Evolutionary conservation across 305 asterid species (phyloP).

Genomic region (Rubia peregrina): DNA sequence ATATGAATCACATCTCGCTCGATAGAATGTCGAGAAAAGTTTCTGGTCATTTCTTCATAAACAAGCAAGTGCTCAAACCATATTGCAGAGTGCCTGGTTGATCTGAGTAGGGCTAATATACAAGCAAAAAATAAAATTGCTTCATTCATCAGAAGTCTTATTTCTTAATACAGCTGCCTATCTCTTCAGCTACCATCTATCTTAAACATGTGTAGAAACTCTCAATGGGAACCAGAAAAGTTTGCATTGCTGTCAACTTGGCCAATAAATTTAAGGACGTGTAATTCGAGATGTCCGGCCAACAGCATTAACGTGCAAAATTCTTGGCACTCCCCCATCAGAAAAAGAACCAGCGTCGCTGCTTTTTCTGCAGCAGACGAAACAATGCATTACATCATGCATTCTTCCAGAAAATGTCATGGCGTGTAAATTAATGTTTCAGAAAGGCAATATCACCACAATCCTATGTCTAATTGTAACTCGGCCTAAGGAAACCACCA

Average conservation of each 20-base stretch:
- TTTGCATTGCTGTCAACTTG: too few relatives aligned
- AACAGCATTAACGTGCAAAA: not conserved
- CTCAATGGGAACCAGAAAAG: not conserved
- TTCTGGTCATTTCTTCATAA: not conserved
- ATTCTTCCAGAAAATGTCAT: not conserved
- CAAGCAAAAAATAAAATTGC: not conserved
- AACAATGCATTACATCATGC: not conserved
- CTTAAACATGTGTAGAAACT: not conserved
- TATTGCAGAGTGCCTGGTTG: not conserved
- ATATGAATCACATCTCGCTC: not conserved
- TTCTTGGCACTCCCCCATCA: conserved; percentile 16
- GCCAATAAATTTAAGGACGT: not conserved
- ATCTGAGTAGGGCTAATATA: not conserved
- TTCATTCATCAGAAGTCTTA: not conserved
- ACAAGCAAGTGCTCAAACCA: not conserved
- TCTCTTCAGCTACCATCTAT: not conserved
- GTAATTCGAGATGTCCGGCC: not conserved
- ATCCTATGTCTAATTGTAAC: not conserved
- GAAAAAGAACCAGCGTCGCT: conserved; percentile 65
- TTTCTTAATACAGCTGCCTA: not conserved
- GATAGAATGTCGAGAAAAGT: not conserved
- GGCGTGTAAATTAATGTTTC: not conserved
- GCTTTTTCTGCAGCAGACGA: conserved; percentile 39
- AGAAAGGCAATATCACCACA: not conserved
- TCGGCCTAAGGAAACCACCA: not conserved